Base-by-base conservation (phyloP, 1,284 basidiomycete species). In the Rhodotorula sp. region DNA sequence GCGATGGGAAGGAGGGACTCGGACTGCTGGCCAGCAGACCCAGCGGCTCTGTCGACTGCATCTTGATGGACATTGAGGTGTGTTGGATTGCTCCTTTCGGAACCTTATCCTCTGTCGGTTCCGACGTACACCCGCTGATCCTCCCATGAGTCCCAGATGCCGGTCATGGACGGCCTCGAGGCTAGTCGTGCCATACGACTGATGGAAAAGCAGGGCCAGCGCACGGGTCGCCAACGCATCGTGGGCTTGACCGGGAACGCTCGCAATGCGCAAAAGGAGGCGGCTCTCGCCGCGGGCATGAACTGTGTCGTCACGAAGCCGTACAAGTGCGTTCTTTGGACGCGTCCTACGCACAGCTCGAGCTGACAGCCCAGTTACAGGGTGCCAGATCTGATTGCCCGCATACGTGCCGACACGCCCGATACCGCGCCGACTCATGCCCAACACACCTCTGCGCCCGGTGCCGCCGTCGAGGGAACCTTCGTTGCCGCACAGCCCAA, bases 11-110 rank as follows among this genome's bases (percentile, higher is more conserved):
- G 48, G 73, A 74, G 54, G 73, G 73, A 0, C 46, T 74, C 46
- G 62, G 67, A 16, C 27, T 67, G 17, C 42, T 72, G 7, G 57
- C 65, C 14, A 12, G 7, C 12, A 61, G 50, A 12, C 25, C 46
- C 2, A n/a, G 45, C 0, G 65, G 61, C 42, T 23, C 49, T n/a
- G 55, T 73, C 54, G 62, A 66, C 34, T 72, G 67, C 41, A 50
- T 71, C 46, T 13, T 72, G 7, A 74, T 72, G 73, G 70, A 74
- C 48, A 62, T 72, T 48, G 73, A 72, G 63, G 72, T 68, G 27
- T 23, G 63, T 34, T 34, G n/a, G n/a, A n/a, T n/a, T n/a, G n/a
- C n/a, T n/a, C n/a, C n/a, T n/a, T n/a, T n/a, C n/a, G n/a, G n/a
- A n/a, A n/a, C 45, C n/a, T n/a, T n/a, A n/a, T n/a, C n/a, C n/a